Conservation (phyloP, 2,329 filamentous ascomycete species). For the Byssothecium circinans region DNA sequence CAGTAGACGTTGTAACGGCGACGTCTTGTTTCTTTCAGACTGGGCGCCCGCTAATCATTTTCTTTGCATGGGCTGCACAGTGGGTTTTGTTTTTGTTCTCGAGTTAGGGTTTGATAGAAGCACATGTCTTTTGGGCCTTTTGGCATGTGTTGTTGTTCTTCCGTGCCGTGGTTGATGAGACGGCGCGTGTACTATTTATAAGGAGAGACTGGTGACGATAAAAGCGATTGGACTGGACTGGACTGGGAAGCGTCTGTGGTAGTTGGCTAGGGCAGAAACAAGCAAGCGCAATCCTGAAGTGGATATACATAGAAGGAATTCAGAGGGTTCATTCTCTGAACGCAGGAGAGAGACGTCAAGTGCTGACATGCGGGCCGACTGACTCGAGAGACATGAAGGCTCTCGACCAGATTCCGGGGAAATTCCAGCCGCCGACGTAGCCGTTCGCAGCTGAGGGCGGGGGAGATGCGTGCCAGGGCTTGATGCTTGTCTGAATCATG, state of each 20-base stretch:
- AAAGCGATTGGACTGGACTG: constrained; percentile 12
- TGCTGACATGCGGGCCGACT: neutral
- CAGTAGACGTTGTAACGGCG: constrained; percentile 39
- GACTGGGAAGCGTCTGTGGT: constrained; percentile 1
- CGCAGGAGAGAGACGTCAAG: too few species aligned
- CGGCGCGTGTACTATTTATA: constrained; percentile 35
- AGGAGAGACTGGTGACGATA: constrained; percentile 15
- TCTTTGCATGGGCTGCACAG: constrained; percentile 39
- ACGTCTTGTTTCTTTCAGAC: constrained; percentile 29
- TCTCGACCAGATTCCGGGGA: neutral
- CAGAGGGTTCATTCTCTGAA: constrained; percentile 7
- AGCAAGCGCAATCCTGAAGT: neutral
- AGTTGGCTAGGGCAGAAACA: constrained; percentile 5
- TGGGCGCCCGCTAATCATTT: constrained; percentile 39
- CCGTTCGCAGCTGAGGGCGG: constrained; percentile 1
- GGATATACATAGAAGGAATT: constrained; percentile 8
- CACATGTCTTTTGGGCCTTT: constrained; percentile 35
- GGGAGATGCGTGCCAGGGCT: neutral
- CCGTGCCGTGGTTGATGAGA: constrained; percentile 16
- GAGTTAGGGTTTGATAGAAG: constrained; percentile 38
- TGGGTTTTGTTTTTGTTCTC: constrained; percentile 26
- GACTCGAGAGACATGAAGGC: neutral
- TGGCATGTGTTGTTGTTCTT: constrained; percentile 20
- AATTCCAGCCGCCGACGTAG: constrained; percentile 16
- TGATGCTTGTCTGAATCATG: neutral